These are phyloP conservation scores for Thyridium curvatum DNA, from an alignment of 2,329 filamentous ascomycete genomes.

Conservation along the genomic window DNA sequence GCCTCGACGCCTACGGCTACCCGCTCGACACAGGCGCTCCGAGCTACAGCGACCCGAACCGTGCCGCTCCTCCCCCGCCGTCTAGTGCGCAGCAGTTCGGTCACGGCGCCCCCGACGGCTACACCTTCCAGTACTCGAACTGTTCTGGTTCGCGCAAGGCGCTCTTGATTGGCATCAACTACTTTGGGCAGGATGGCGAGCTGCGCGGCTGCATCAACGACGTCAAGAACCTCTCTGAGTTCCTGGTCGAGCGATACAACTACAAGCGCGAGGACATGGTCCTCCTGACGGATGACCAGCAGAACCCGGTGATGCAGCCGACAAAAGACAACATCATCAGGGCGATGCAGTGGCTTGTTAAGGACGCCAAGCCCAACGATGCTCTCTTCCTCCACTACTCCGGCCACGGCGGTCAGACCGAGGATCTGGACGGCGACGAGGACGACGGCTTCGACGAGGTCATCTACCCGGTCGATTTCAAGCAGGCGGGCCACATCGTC, in stretches of 20 bases:
- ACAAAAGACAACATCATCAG: slow-evolving; percentile 71
- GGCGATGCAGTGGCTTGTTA: slow-evolving; percentile 71
- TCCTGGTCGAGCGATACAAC: slow-evolving; percentile 60
- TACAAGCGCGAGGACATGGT: slow-evolving; percentile 80
- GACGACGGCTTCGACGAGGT: slow-evolving; percentile 74
- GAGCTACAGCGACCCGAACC: slow-evolving; percentile 20
- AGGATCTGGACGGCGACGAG: slow-evolving; percentile 69
- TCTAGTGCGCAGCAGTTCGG: slow-evolving; percentile 52
- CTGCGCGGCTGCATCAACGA: slow-evolving; percentile 77
- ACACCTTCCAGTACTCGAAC: slow-evolving; percentile 70
- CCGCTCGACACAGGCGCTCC: slow-evolving; percentile 23
- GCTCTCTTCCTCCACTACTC: slow-evolving; percentile 75
- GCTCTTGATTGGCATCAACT: slow-evolving; percentile 74
- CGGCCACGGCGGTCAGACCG: slow-evolving; percentile 68
- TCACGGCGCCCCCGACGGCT: slow-evolving; percentile 60
- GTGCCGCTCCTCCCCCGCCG: slow-evolving; percentile 36
- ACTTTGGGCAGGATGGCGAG: slow-evolving; percentile 66
- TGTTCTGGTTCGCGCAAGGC: slow-evolving; percentile 70
- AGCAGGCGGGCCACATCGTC: slow-evolving; percentile 63
- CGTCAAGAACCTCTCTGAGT: slow-evolving; percentile 68
- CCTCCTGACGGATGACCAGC: slow-evolving; percentile 68
- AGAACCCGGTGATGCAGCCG: slow-evolving; percentile 62
- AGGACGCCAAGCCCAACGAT: slow-evolving; percentile 65
- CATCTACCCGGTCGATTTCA: slow-evolving; percentile 72
- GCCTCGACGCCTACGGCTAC: slow-evolving; percentile 34